phyloP scores from a whole-genome alignment of 768 basidiomycete genomes.

The Gloeopeniophorella convolvens region DNA sequence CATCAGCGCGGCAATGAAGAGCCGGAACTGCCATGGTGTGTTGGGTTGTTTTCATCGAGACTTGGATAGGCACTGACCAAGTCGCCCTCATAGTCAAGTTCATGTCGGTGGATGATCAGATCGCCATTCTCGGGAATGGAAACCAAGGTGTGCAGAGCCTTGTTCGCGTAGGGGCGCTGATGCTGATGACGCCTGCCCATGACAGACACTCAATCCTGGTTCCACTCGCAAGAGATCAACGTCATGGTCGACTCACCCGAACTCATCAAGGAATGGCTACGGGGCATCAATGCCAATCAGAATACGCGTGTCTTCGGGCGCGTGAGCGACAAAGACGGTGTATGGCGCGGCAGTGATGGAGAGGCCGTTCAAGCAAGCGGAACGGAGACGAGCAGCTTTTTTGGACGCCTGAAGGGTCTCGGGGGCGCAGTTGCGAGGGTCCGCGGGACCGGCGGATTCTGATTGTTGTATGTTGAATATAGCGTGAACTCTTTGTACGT shows the following conservation, averaged over 20 bases:
- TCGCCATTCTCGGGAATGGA: constrained; percentile 64
- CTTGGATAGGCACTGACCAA: not conserved
- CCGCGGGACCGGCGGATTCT: constrained; percentile 9
- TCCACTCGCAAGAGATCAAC: constrained; percentile 67
- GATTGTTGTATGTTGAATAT: too few species aligned
- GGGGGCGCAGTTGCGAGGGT: not conserved
- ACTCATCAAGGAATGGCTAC: constrained; percentile 42
- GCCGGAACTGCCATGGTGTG: constrained; percentile 62
- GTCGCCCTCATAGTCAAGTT: constrained; percentile 42
- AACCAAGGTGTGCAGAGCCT: constrained; percentile 50
- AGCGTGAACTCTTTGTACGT: too few species aligned
- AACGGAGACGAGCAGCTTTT: constrained; percentile 1
- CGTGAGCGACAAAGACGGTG: constrained; percentile 15
- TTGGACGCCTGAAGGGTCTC: constrained; percentile 14
- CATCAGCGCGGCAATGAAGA: constrained; percentile 57
- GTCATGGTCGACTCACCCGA: constrained; percentile 44
- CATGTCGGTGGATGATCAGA: constrained; percentile 57
- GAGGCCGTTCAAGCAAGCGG: constrained; percentile 18
- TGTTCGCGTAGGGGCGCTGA: too few species aligned
- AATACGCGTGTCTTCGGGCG: constrained; percentile 34
- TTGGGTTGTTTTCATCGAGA: not conserved
- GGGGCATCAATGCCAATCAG: constrained; percentile 36
- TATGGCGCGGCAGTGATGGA: constrained; percentile 12
- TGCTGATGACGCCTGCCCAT: too few species aligned
- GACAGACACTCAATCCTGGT: constrained; percentile 68